Evolutionary conservation across 164 flowering plant genomes (phyloP).

Genomic region (Macadamia tetraphylla): DNA sequence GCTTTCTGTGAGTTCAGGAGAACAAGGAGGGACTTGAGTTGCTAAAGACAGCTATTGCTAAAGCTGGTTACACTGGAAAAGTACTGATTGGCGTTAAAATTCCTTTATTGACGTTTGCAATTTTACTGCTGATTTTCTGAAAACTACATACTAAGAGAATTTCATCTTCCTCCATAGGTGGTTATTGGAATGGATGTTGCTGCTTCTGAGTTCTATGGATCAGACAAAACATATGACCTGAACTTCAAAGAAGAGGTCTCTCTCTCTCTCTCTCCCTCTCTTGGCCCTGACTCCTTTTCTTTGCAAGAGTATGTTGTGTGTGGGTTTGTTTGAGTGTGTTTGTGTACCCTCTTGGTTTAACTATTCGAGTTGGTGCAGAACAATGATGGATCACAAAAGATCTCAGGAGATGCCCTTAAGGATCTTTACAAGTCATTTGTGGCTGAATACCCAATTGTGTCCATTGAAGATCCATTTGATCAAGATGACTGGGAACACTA

Average conservation of each 20-base stretch:
- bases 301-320: too few relatives aligned
- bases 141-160: neutral
- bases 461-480: slow-evolving; percentile 93
- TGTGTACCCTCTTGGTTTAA: too few relatives aligned
- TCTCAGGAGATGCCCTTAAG: slow-evolving; percentile 70
- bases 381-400: slow-evolving; percentile 78
- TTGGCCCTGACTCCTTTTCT: neutral
- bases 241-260: slow-evolving; percentile 87
- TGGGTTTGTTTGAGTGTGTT: too few relatives aligned
- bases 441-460: slow-evolving; percentile 78
- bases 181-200: slow-evolving; percentile 98
- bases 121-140: neutral
- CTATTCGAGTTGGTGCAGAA: slow-evolving; percentile 31
- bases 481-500: slow-evolving; percentile 96
- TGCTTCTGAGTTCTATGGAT: slow-evolving; percentile 78
- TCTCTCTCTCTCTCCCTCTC: neutral
- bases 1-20: slow-evolving; percentile 37
- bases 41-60: slow-evolving; percentile 84
- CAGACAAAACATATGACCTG: slow-evolving; percentile 72
- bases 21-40: slow-evolving; percentile 94
- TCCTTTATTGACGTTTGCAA: neutral
- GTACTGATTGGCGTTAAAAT: slow-evolving; percentile 17
- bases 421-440: slow-evolving; percentile 80
- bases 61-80: slow-evolving; percentile 79
- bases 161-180: slow-evolving; percentile 34